Conservation (phyloP, 2,329 filamentous ascomycete species). For the Sclerotinia sclerotiorum region DNA sequence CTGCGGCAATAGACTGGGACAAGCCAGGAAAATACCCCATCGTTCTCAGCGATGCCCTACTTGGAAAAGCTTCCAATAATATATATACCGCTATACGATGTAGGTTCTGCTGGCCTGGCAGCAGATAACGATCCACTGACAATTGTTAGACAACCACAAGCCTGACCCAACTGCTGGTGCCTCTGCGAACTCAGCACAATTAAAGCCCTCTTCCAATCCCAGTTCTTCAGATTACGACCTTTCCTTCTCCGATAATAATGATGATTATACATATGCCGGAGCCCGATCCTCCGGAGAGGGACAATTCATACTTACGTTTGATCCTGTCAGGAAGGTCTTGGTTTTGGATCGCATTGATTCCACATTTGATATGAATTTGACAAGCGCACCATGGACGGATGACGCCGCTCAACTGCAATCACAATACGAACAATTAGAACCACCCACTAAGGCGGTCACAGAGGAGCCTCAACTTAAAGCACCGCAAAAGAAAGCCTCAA, state of each 20-base stretch:
- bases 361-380: conserved; percentile 86
- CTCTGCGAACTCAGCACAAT: conserved; percentile 46
- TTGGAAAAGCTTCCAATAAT: conserved; percentile 56
- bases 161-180: conserved; percentile 52
- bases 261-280: conserved; percentile 61
- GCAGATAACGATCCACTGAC: conserved; percentile 25
- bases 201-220: conserved; percentile 49
- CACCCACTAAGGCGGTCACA: not conserved
- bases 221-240: conserved; percentile 47
- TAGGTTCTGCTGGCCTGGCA: conserved; percentile 41
- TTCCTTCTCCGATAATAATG: conserved; percentile 52
- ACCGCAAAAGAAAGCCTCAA: conserved; percentile 34
- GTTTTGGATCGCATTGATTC: conserved; percentile 79
- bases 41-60: conserved; percentile 60
- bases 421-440: conserved; percentile 63
- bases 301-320: conserved; percentile 72
- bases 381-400: conserved; percentile 63
- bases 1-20: conserved; percentile 54
- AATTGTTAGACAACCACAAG: conserved; percentile 59
- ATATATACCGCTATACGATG: conserved; percentile 61
- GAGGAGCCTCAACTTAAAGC: conserved; percentile 24
- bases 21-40: conserved; percentile 62
- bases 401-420: conserved; percentile 63
- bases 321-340: conserved; percentile 71
- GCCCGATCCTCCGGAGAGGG: conserved; percentile 55